Evolutionary conservation across 306 rosid genomes (phyloP).

Genomic region (Cicer pinnatifidum): DNA sequence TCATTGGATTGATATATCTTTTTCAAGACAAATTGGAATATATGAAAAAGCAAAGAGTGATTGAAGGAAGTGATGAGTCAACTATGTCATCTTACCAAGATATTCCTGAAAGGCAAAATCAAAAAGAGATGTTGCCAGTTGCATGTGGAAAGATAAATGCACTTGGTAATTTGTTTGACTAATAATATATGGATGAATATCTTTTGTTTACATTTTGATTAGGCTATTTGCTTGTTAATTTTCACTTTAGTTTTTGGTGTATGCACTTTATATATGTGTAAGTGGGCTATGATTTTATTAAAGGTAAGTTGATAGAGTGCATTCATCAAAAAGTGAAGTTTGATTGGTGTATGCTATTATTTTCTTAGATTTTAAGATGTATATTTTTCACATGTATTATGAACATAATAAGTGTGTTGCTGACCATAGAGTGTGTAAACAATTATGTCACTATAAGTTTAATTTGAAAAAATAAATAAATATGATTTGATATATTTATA

Average conservation of each 20-base stretch:
- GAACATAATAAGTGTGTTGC: constrained; percentile 43
- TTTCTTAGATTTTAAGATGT: constrained; percentile 28
- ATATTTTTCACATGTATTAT: constrained; percentile 44
- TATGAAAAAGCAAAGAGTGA: constrained; percentile 74
- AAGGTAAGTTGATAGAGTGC: constrained; percentile 55
- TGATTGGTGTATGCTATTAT: constrained; percentile 26
- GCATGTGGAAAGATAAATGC: constrained; percentile 78
- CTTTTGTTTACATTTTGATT: background rate
- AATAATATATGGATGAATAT: background rate
- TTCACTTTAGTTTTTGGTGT: constrained; percentile 56
- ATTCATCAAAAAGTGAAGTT: constrained; percentile 60
- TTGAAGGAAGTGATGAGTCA: constrained; percentile 52
- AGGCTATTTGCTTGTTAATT: constrained; percentile 41
- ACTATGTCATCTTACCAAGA: constrained; percentile 48
- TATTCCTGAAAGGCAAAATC: constrained; percentile 53
- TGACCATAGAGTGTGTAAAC: constrained; percentile 33
- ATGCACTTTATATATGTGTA: constrained; percentile 53
- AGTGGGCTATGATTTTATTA: constrained; percentile 36
- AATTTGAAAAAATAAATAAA: background rate
- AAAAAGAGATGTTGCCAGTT: constrained; percentile 60
- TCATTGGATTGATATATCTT: constrained; percentile 72
- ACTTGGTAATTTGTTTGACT: constrained; percentile 90
- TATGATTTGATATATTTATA: constrained; percentile 13
- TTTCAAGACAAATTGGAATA: constrained; percentile 86
- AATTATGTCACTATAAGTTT: constrained; percentile 15